Evolutionary conservation across 2,329 filamentous ascomycete genomes (phyloP).

Genomic region (Neopestalotiopsis rosae): DNA sequence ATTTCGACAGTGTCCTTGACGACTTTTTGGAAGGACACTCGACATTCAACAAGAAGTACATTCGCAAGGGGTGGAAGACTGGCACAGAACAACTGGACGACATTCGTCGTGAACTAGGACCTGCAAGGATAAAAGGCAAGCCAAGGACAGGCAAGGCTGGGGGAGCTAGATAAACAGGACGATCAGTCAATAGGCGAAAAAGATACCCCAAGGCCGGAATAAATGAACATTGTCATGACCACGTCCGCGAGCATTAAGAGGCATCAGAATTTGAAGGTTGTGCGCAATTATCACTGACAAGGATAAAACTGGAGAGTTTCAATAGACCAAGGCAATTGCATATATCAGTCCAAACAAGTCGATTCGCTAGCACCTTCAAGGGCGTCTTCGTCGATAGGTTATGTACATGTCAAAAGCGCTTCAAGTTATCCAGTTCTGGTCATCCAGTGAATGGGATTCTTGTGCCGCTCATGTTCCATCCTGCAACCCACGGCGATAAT

Average conservation of each 20-base stretch:
- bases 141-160: conserved; percentile 23
- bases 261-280: neutral
- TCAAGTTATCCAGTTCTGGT: neutral
- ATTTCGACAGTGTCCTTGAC: conserved; percentile 91
- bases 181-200: neutral
- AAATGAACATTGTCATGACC: neutral
- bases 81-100: conserved; percentile 92
- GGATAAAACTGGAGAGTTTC: neutral
- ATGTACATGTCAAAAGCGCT: neutral
- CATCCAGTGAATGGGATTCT: neutral
- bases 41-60: conserved; percentile 72
- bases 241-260: neutral
- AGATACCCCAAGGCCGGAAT: conserved; percentile 5
- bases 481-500: neutral
- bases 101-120: conserved; percentile 79
- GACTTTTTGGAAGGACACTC: conserved; percentile 83
- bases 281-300: neutral
- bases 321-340: neutral
- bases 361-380: neutral
- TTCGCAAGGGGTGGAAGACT: conserved; percentile 81
- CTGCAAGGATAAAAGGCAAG: conserved; percentile 63
- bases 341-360: neutral
- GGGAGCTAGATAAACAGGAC: conserved; percentile 19
- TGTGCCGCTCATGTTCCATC: neutral
- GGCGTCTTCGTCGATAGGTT: neutral